These are phyloP conservation scores for Viola odorata DNA, from an alignment of 345 rosid genomes.

Conservation along the genomic window DNA sequence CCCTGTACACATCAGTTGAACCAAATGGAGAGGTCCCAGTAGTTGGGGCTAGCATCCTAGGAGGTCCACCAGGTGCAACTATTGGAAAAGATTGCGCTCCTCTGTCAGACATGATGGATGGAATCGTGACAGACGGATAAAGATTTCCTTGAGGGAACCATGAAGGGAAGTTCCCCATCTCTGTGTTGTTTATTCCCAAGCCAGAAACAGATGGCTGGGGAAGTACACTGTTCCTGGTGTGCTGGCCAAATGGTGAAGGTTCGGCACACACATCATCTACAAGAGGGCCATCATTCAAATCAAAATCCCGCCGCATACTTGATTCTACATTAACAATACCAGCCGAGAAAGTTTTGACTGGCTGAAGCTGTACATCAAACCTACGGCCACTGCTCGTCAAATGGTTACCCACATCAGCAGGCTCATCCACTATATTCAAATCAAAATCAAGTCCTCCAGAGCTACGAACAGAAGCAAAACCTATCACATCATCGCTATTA, in stretches of 20 bases:
- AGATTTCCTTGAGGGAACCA: constrained; percentile 61
- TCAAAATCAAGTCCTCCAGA: constrained; percentile 82
- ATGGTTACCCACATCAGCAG: constrained; percentile 38
- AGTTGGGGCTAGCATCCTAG: constrained; percentile 57
- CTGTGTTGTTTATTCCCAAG: constrained; percentile 41
- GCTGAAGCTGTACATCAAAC: constrained; percentile 32
- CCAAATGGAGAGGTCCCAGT: constrained; percentile 44
- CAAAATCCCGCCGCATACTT: constrained; percentile 57
- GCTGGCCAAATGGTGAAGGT: constrained; percentile 41
- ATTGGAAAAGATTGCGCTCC: constrained; percentile 59
- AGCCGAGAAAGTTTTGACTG: constrained; percentile 28
- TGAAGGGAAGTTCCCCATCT: constrained; percentile 49
- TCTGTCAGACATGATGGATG: constrained; percentile 55
- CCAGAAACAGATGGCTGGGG: constrained; percentile 51
- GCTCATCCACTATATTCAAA: constrained; percentile 67
- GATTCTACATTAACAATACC: constrained; percentile 33
- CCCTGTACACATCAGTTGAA: constrained; percentile 53
- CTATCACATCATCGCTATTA: constrained; percentile 25
- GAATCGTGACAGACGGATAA: constrained; percentile 52
- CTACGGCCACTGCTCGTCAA: constrained; percentile 32
- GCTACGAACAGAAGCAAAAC: constrained; percentile 29
- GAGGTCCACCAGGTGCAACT: constrained; percentile 52
- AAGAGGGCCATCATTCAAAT: constrained; percentile 80
- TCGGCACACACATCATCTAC: constrained; percentile 53
- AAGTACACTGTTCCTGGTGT: constrained; percentile 33